A percentile compares a stretch with the other conserved stretches of the same genome.
Evolutionary conservation across 352 stramenopile genomes (phyloP).

Genomic region (Globisporangium recalcitrans): DNA sequence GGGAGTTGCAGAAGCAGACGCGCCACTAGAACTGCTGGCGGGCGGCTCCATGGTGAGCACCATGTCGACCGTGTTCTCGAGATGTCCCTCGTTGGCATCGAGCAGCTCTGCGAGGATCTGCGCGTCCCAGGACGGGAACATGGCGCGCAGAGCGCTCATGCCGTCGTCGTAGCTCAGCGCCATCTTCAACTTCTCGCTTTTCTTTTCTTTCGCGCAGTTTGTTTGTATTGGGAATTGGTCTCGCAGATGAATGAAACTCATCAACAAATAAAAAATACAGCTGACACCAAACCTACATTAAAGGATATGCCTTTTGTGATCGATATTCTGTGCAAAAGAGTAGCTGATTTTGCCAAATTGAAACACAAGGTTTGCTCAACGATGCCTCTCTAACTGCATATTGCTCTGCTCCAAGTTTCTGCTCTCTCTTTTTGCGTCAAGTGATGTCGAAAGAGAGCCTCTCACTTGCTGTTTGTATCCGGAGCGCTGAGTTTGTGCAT

Average conservation of each 20-base stretch:
- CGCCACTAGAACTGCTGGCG: slow-evolving; percentile 6
- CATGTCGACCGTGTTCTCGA: slow-evolving; percentile 75
- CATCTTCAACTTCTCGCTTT: slow-evolving; percentile 29
- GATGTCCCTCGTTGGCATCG: slow-evolving; percentile 52
- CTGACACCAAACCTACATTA: background rate
- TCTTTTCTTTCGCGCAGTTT: background rate
- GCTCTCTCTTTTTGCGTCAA: background rate
- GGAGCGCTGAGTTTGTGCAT: background rate
- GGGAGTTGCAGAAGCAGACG: background rate
- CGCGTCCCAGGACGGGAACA: slow-evolving; percentile 76
- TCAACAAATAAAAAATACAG: background rate
- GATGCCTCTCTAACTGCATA: slow-evolving; percentile 7
- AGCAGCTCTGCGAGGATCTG: slow-evolving; percentile 57
- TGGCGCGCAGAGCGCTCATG: slow-evolving; percentile 54
- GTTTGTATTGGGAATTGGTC: background rate
- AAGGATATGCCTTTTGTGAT: background rate
- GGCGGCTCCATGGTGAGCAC: slow-evolving; percentile 63
- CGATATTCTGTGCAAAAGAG: background rate
- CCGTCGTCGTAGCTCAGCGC: slow-evolving; percentile 52
- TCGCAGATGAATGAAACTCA: background rate
- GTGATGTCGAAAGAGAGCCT: background rate
- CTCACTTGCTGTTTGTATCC: slow-evolving; percentile 3
- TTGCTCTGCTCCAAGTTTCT: background rate
- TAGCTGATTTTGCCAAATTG: background rate
- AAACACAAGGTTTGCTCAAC: background rate